Evolutionary conservation across 768 basidiomycete species (phyloP).

Genomic region (Phylloporus scabripes): DNA sequence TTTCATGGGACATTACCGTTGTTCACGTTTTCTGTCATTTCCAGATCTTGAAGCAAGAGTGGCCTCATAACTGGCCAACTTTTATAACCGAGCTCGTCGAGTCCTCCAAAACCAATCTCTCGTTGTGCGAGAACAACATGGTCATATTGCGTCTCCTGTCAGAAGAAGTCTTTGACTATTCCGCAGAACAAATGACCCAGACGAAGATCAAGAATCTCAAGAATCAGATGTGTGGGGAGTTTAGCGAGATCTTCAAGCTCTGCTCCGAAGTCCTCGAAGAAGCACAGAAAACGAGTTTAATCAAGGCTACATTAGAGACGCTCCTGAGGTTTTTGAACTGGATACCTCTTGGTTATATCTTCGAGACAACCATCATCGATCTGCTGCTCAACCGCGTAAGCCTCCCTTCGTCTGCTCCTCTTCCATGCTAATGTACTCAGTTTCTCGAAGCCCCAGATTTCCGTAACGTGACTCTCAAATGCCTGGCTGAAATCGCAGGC

Average conservation of each 20-base stretch:
- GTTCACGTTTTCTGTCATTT: conserved; percentile 6
- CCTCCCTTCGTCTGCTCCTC: conserved; percentile 16
- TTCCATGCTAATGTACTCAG: conserved; percentile 37
- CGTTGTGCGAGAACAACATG: conserved; percentile 99
- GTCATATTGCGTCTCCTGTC: conserved; percentile 94
- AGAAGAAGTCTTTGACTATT: conserved; percentile 98
- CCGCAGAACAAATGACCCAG: conserved; percentile 97
- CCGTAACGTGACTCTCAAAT: conserved; percentile 94
- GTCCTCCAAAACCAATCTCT: conserved; percentile 93
- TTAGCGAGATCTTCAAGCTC: conserved; percentile 95
- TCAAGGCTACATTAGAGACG: conserved; percentile 93
- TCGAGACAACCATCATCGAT: conserved; percentile 97
- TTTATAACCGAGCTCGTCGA: conserved; percentile 97
- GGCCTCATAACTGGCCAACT: conserved; percentile 98
- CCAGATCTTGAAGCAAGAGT: conserved; percentile 98
- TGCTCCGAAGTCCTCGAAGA: conserved; percentile 96
- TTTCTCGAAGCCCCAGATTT: conserved; percentile 97
- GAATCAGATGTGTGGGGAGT: conserved; percentile 96
- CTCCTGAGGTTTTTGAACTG: conserved; percentile 94
- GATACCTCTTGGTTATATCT: conserved; percentile 99
- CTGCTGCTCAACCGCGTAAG: conserved; percentile 84
- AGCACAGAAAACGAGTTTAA: conserved; percentile 91
- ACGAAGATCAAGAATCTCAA: conserved; percentile 96
- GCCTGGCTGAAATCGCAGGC: conserved; percentile 92
- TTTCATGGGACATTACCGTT: background rate